These are phyloP conservation scores for Brassica carinata DNA, from an alignment of 345 rosid species.

Conservation along the genomic window DNA sequence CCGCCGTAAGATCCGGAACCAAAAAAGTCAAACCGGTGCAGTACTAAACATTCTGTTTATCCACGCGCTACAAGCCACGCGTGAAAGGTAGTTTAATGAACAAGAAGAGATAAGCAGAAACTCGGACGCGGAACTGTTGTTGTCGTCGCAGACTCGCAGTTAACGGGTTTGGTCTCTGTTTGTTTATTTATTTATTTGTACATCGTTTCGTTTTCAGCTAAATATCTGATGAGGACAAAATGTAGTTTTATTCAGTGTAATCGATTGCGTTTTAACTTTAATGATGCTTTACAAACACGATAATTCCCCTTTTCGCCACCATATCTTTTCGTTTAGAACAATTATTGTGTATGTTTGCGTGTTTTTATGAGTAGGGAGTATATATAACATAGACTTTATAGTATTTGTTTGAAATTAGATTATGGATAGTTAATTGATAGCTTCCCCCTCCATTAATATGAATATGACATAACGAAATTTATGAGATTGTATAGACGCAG, in stretches of 20 bases:
- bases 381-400: background rate
- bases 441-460: constrained; percentile 18
- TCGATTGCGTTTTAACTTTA: constrained; percentile 37
- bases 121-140: constrained; percentile 30
- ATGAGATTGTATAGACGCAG: constrained; percentile 1
- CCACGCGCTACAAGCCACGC: constrained; percentile 19
- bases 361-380: constrained; percentile 9
- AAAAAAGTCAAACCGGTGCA: constrained; percentile 4
- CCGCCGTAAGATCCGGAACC: constrained; percentile 22
- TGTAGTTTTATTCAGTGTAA: constrained; percentile 9
- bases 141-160: constrained; percentile 13
- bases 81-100: background rate
- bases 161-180: constrained; percentile 21
- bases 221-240: background rate
- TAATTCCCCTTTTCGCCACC: constrained; percentile 29
- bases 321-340: constrained; percentile 12
- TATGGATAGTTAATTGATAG: background rate
- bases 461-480: constrained; percentile 18
- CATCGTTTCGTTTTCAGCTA: no score
- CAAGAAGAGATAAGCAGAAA: constrained; percentile 14
- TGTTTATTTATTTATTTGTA: no score
- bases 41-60: background rate
- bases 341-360: constrained; percentile 29
- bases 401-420: background rate
- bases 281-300: constrained; percentile 37